Evolutionary conservation across 805 yeast species (phyloP), one percentile per base, ranked within the genome.

Genomic region (Saccharomyces eubayanus): DNA sequence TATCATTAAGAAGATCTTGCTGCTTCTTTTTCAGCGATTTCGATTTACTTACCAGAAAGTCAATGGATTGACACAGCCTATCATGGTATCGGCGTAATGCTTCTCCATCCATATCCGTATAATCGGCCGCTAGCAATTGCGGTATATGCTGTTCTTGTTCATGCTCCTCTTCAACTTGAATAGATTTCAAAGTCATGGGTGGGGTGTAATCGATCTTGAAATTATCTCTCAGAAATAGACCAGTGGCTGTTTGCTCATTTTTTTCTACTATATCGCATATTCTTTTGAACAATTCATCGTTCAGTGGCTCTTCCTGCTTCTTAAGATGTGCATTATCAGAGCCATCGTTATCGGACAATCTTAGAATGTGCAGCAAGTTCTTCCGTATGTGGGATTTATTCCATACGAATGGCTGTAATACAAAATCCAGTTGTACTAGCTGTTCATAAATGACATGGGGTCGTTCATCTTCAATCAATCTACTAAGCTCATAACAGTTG

Each of bases 1-100:
- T 86, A 66, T 90, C 95, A 46, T 75, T 77, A 53, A 73, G 73
- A 20, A 84, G 70, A 8, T 77, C 81, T 36, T 67, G 65, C 49
- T 78, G 73, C 55, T 78, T 62, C 9, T 56, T 64, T 51, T 75
- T 74, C 2, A 81, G 71, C 3, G 59, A 63, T 27, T 59, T 61
- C 29, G 80, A 61, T 21, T 77, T 58, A 3, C 55, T 31, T 24
- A 59, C 56, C n/a, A 64, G 49, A 16, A 53, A 50, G 51, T 65
- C 67, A 21, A 68, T 63, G 3, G 61, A 61, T 47, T 60, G 57
- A 47, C 68, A 61, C 28, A 68, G 49, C 29, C 59, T 47, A 55
- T 68, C 70, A 50, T 67, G 72, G 46, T 61, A 58, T 12, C 47
- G 52, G 46, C 51, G 52, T 46, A 63, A 52, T 12, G 48, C 47